Evolutionary conservation across 2,329 filamentous ascomycete genomes (phyloP), one percentile per base, ranked within the genome.

Genomic region (Colletotrichum aenigma): DNA sequence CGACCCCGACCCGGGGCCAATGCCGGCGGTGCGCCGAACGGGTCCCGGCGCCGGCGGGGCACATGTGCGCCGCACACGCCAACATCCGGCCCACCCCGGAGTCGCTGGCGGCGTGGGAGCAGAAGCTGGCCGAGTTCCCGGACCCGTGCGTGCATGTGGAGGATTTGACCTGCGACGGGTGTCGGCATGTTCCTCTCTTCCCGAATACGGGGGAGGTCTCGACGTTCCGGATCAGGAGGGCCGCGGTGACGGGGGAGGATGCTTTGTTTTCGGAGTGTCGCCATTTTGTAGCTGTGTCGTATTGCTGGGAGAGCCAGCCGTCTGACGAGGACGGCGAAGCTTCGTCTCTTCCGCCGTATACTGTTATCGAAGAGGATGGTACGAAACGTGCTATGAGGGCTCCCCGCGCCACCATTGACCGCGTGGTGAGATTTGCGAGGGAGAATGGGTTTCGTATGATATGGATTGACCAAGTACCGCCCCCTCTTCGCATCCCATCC

Each of bases 401-500:
- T 18, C 34, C 34, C 12, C 18, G 34, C 12, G 21, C 32, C 8
- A 64, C 61, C 0, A 8, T 64, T 2, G 61, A 64, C 36, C 61
- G 61, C 7, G 61, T 36, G 15, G 61, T 64, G 34, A 36, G 21
- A 1, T 64, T 64, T 7, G 34, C 28, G 10, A 61, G 58, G 18
- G 58, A 61, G 28, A 61, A 61, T 1, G 58, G 58, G 18, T 61
- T 61, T 15, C 58, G 58, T 0, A 61, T 61, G 58, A 61, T 61
- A 30, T 61, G 58, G 58, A 61, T 61, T 1, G 58, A 61, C 28
- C 58, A 61, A 30, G 58, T 61, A 61, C 6, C 18, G 3, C 16
- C 10, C 9, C 28, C 56, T 12, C 15, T 18, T 3, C 3, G 52
- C 0, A 55, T 55, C 13, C 1, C 10, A 56, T 0, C 2, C 1